Evolutionary conservation across 805 yeast species (phyloP).

Genomic region (Tetrapisispora nanseiensis): DNA sequence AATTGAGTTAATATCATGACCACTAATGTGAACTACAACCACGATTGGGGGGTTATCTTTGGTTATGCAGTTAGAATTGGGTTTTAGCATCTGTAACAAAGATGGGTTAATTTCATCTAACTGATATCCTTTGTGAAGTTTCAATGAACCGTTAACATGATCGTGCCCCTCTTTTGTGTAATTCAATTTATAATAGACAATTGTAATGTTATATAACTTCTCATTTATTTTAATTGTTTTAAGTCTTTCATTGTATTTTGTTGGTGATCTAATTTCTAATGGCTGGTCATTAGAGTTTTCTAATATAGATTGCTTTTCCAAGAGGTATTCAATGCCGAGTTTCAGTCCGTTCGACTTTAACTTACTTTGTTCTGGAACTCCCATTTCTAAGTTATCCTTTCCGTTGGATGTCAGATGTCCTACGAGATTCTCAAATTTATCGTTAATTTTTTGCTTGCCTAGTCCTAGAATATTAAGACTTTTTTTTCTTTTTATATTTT

Average conservation of each 20-base stretch:
- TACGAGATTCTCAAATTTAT: conserved; percentile 8
- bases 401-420: neutral
- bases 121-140: conserved; percentile 17
- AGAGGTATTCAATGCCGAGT: neutral
- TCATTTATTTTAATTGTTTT: conserved; percentile 6
- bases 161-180: conserved; percentile 14
- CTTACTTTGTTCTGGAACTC: neutral
- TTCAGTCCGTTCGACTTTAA: neutral
- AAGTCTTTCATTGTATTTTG: neutral
- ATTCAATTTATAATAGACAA: conserved; percentile 31
- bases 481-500: conserved; percentile 24
- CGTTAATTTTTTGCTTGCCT: conserved; percentile 41
- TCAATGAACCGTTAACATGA: conserved; percentile 15
- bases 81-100: conserved; percentile 20
- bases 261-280: neutral
- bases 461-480: conserved; percentile 37
- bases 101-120: conserved; percentile 28
- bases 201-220: conserved; percentile 28
- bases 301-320: neutral
- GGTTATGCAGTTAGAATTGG: conserved; percentile 2
- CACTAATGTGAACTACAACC: conserved; percentile 38
- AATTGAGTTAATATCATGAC: conserved; percentile 33
- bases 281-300: neutral
- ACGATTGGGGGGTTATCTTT: conserved; percentile 22
- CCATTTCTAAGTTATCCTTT: neutral